phyloP scores from a whole-genome alignment of 768 basidiomycete species.

The Lanmaoa pseudosensibilis region DNA sequence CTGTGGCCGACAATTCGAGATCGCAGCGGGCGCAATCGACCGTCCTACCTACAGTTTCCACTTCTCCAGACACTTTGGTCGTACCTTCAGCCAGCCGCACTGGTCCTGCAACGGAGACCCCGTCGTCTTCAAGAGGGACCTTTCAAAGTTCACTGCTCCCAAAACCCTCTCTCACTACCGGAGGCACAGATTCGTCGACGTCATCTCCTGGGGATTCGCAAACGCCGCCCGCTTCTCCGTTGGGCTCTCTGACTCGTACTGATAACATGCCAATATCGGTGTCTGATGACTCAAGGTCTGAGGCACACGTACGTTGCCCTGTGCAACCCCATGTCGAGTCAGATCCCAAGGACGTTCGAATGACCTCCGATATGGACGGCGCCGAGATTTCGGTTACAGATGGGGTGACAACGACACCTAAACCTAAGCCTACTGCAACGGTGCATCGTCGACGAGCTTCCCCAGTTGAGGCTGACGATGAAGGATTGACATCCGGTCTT shows the following conservation, averaged over 20 bases:
- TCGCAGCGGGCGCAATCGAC: background rate
- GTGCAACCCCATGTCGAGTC: background rate
- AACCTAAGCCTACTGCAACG: too few relatives aligned
- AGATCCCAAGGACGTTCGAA: background rate
- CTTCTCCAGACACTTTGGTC: background rate
- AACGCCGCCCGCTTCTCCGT: background rate
- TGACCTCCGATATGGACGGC: background rate
- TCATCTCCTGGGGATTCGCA: background rate
- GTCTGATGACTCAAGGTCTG: background rate
- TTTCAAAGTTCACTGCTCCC: background rate
- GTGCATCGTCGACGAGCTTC: background rate
- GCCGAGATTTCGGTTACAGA: background rate
- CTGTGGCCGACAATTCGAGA: background rate
- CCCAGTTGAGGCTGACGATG: background rate
- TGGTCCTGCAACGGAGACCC: background rate
- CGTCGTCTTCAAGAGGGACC: background rate
- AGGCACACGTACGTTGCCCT: background rate
- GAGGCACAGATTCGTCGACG: background rate
- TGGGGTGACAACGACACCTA: background rate
- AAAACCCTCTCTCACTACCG: background rate
- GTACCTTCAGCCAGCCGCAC: background rate
- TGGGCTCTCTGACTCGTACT: background rate
- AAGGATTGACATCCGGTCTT: background rate
- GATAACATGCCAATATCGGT: background rate
- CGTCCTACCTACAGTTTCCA: background rate